These are phyloP conservation scores for Pythium volutum DNA, from an alignment of 352 stramenopile species.

Conservation along the genomic window DNA sequence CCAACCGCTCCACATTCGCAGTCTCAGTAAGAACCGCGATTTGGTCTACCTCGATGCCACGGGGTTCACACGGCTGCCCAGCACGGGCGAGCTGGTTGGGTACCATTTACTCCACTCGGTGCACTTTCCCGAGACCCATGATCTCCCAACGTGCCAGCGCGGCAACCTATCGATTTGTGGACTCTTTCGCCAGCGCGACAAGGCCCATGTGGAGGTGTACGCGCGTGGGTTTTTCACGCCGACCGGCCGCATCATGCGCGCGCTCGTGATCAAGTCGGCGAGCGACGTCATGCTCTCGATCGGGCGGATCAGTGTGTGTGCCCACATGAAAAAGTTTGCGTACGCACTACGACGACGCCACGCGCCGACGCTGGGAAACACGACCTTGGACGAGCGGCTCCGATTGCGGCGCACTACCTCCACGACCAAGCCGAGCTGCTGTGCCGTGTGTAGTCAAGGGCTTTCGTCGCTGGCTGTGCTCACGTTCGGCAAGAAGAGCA, in stretches of 20 bases:
- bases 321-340: conserved; percentile 51
- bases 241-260: conserved; percentile 38
- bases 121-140: conserved; percentile 40
- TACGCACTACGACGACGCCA: conserved; percentile 21
- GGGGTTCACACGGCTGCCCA: conserved; percentile 32
- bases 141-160: conserved; percentile 37
- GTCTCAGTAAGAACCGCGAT: conserved; percentile 53
- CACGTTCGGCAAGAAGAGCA: conserved; percentile 17
- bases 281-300: conserved; percentile 39
- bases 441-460: conserved; percentile 14
- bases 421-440: too few species aligned
- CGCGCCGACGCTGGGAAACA: neutral
- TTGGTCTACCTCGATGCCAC: conserved; percentile 57
- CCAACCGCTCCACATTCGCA: conserved; percentile 32
- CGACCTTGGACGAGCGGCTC: conserved; percentile 11
- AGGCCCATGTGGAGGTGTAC: conserved; percentile 54
- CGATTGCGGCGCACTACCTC: neutral
- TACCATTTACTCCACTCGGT: conserved; percentile 68
- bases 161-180: conserved; percentile 50
- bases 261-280: conserved; percentile 45
- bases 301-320: conserved; percentile 42
- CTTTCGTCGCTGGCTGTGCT: conserved; percentile 17
- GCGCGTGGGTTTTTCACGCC: conserved; percentile 34
- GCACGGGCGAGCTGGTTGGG: conserved; percentile 43
- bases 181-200: conserved; percentile 45